Evolutionary conservation across 1,284 basidiomycete species (phyloP).

Genomic region (Cutaneotrichosporon cavernicola): DNA sequence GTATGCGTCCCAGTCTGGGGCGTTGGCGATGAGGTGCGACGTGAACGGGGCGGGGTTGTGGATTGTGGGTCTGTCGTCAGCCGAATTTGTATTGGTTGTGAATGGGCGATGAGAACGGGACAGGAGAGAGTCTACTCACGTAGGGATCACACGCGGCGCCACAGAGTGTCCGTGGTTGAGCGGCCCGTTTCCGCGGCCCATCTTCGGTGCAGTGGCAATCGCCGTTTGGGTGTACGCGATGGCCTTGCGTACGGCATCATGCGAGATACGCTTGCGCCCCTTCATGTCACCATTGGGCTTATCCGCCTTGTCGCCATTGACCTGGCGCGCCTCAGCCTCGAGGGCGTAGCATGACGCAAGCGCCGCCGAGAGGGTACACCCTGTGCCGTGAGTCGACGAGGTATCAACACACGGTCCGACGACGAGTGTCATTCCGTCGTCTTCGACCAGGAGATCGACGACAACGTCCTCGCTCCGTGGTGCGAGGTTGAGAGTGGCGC

Average conservation of each 20-base stretch:
- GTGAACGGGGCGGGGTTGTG: conserved; percentile 69
- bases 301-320: neutral
- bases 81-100: neutral
- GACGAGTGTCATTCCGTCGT: conserved; percentile 58
- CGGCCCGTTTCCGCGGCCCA: conserved; percentile 80
- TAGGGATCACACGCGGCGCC: conserved; percentile 58
- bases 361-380: conserved; percentile 85
- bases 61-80: conserved; percentile 58
- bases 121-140: conserved; percentile 56
- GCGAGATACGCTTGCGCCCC: conserved; percentile 47
- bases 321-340: conserved; percentile 3
- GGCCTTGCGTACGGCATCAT: conserved; percentile 62
- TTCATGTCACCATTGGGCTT: neutral
- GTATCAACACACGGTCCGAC: conserved; percentile 67
- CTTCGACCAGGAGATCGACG: conserved; percentile 70
- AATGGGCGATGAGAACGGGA: too few relatives aligned
- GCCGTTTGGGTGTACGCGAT: conserved; percentile 73
- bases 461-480: conserved; percentile 57
- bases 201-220: conserved; percentile 67
- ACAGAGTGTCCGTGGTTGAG: conserved; percentile 79
- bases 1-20: conserved; percentile 58
- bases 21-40: conserved; percentile 64
- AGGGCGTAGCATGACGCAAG: conserved; percentile 60
- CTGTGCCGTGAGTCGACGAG: conserved; percentile 84
- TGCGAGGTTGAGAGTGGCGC: conserved; percentile 11